Percentiles rank a stretch among this genome's conserved stretches.
Evolutionary conservation across 176 grass and related monocot genomes (phyloP).

Genomic region (sorghum (Sorghum bicolor)): DNA sequence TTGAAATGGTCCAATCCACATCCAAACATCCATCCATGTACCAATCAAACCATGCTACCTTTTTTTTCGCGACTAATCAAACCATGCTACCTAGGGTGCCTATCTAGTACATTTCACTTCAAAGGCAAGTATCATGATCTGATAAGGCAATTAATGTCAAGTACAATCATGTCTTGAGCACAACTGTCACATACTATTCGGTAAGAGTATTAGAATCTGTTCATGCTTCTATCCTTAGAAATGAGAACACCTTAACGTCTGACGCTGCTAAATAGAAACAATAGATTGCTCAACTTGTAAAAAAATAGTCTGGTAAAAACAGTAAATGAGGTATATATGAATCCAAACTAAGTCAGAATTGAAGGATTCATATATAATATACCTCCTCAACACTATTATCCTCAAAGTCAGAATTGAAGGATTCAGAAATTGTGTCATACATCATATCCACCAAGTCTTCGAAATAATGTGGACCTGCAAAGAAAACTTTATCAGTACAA

Average conservation of each 20-base stretch:
- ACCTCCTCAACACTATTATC: constrained; percentile 85
- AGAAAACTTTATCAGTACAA: background rate
- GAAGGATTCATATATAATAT: constrained; percentile 40
- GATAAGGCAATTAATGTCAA: background rate
- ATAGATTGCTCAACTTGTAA: background rate
- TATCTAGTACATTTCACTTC: background rate
- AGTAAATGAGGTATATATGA: background rate
- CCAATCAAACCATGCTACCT: background rate
- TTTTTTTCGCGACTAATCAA: too few species aligned
- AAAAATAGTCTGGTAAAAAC: background rate
- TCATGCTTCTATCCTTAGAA: background rate
- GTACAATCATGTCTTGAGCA: background rate
- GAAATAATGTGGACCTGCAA: constrained; percentile 63
- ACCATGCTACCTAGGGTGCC: too few species aligned
- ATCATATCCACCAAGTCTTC: constrained; percentile 81
- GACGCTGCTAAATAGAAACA: background rate
- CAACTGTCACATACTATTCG: background rate
- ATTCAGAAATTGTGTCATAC: constrained; percentile 39
- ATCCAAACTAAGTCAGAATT: constrained; percentile 40
- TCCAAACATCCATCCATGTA: background rate
- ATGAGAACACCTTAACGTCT: background rate
- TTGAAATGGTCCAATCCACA: background rate
- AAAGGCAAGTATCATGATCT: background rate
- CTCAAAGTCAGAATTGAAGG: constrained; percentile 60
- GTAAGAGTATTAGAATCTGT: background rate